These are phyloP conservation scores for Paramyrothecium roridum DNA, from an alignment of 2,329 filamentous ascomycete genomes.

Conservation along the genomic window DNA sequence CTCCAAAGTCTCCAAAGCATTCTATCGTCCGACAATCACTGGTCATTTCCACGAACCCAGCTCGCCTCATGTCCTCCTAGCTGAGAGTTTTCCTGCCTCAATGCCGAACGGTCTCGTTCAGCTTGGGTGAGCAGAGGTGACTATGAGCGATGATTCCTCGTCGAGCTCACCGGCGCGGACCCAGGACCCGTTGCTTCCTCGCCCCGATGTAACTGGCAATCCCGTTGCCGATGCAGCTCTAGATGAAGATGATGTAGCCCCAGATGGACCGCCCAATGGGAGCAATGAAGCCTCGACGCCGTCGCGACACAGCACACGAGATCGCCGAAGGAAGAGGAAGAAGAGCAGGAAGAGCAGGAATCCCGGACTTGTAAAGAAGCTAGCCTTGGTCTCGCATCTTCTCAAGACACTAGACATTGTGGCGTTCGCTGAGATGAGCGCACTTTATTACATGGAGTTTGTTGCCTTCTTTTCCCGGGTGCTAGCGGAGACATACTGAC, in stretches of 20 bases:
- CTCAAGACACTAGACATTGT: slow-evolving; percentile 60
- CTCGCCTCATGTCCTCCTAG: not conserved
- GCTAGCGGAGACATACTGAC: slow-evolving; percentile 6
- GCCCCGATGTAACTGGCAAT: not conserved
- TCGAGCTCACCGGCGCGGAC: slow-evolving; percentile 34
- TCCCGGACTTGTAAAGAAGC: slow-evolving; percentile 51
- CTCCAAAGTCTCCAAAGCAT: no score
- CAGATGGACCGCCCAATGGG: not conserved
- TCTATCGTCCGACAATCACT: no score
- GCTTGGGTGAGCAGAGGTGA: slow-evolving; percentile 32
- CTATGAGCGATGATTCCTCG: slow-evolving; percentile 51
- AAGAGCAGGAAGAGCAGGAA: slow-evolving; percentile 33
- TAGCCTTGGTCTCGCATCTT: slow-evolving; percentile 58
- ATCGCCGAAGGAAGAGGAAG: slow-evolving; percentile 28
- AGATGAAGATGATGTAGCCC: slow-evolving; percentile 6
- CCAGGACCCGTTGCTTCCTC: slow-evolving; percentile 14
- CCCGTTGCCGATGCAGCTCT: slow-evolving; percentile 9
- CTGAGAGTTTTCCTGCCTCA: slow-evolving; percentile 18
- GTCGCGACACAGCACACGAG: slow-evolving; percentile 8
- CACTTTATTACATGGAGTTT: slow-evolving; percentile 71
- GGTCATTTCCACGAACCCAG: no score
- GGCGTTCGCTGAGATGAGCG: slow-evolving; percentile 62
- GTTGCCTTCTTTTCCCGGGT: not conserved
- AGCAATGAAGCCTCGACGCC: slow-evolving; percentile 5
- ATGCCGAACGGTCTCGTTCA: slow-evolving; percentile 24